Evolutionary conservation across 2,329 filamentous ascomycete species (phyloP).

Genomic region (Lachnellula arida): DNA sequence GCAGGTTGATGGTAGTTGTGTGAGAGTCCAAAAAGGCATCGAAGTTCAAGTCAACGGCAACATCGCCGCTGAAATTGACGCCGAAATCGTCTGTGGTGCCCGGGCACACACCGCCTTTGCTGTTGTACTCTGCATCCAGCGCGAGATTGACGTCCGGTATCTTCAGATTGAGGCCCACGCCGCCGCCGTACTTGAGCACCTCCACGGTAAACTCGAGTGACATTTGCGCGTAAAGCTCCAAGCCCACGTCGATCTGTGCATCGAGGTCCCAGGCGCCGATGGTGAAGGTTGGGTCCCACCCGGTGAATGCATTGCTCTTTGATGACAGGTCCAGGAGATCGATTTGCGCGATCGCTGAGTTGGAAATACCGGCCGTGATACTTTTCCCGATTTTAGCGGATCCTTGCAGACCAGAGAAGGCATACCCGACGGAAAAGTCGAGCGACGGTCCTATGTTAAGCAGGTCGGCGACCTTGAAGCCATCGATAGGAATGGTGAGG

Average conservation of each 20-base stretch:
- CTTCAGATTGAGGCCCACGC: constrained; percentile 1
- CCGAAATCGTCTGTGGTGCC: constrained; percentile 3
- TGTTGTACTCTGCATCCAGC: constrained; percentile 3
- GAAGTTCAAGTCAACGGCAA: background rate
- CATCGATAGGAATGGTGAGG: background rate
- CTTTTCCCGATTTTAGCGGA: constrained; percentile 1
- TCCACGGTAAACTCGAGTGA: constrained; percentile 1
- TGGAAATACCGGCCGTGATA: background rate
- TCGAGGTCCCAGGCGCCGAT: background rate
- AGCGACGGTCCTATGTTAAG: constrained; percentile 4
- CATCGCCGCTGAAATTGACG: background rate
- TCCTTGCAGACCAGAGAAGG: background rate
- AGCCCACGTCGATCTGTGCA: constrained; percentile 2
- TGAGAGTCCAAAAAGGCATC: background rate
- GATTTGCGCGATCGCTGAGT: background rate
- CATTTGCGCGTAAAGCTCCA: background rate
- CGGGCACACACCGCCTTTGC: constrained; percentile 2
- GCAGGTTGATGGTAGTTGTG: background rate
- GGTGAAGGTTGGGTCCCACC: constrained; percentile 4
- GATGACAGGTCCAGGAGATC: background rate
- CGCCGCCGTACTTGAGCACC: background rate
- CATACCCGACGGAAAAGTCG: constrained; percentile 4
- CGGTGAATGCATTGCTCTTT: background rate
- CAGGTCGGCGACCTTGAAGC: background rate
- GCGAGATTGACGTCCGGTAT: constrained; percentile 3